A percentile compares a stretch with the other conserved stretches of the same genome.
phyloP scores from a whole-genome alignment of 176 grass and related monocot species.

The Saccharum spontaneum region DNA sequence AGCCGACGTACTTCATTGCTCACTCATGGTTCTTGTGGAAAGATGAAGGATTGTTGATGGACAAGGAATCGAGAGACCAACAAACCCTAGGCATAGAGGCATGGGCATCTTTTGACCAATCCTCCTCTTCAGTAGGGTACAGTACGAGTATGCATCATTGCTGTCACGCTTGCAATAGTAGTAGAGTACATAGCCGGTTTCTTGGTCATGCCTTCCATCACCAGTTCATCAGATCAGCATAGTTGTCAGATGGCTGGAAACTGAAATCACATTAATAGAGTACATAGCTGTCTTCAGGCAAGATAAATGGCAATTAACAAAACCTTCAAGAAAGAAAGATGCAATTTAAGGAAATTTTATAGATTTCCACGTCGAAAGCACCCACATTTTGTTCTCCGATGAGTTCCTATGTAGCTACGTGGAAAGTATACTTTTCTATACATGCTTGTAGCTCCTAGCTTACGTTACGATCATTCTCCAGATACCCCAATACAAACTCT shows the following conservation, averaged over 20 bases:
- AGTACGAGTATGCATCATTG: not conserved
- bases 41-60: conserved; percentile 30
- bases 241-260: not conserved
- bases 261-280: not conserved
- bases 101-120: conserved; percentile 33
- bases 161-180: not conserved
- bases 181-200: not conserved
- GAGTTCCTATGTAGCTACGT: conserved; percentile 12
- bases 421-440: conserved; percentile 34
- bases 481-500: conserved; percentile 8
- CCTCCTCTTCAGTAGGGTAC: not conserved
- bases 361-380: conserved; percentile 5
- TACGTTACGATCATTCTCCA: not conserved
- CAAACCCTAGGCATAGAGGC: not conserved
- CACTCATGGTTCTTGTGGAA: conserved; percentile 19
- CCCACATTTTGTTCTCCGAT: not conserved
- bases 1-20: conserved; percentile 23
- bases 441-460: conserved; percentile 17
- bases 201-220: not conserved
- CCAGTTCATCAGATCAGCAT: not conserved
- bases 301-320: not conserved
- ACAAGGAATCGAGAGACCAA: not conserved
- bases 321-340: not conserved
- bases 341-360: not conserved
- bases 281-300: not conserved